Evolutionary conservation across 2,329 filamentous ascomycete genomes (phyloP).

Genomic region (Epichloe glyceriae): DNA sequence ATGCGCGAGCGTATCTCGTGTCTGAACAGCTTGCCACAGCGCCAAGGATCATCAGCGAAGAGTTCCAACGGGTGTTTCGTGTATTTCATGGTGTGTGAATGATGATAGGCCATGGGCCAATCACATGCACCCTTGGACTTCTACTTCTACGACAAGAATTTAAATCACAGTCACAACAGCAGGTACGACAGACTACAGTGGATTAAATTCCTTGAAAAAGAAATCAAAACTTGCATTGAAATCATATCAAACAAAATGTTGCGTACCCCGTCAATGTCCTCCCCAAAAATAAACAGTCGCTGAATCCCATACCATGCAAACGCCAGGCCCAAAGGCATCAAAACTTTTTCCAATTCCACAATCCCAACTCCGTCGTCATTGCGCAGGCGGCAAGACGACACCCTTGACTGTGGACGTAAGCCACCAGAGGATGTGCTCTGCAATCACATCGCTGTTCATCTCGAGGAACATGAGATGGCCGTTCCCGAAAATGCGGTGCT

Average conservation of each 20-base stretch:
- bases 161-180: no score
- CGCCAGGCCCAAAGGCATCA: no score
- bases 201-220: no score
- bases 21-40: conserved; percentile 26
- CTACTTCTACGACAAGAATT: no score
- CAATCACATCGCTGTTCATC: conserved; percentile 34
- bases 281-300: no score
- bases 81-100: background rate
- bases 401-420: conserved; percentile 4
- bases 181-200: no score
- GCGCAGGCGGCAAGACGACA: background rate
- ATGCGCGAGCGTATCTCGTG: conserved; percentile 23
- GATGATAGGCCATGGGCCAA: background rate
- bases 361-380: background rate
- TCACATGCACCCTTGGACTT: background rate
- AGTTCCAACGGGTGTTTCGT: background rate
- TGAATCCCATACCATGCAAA: no score
- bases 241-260: no score
- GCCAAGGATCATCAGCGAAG: conserved; percentile 19
- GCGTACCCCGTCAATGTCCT: no score
- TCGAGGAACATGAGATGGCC: conserved; percentile 43
- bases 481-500: conserved; percentile 35
- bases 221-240: no score
- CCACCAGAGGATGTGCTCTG: conserved; percentile 6
- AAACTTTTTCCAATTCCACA: no score